Conservation (phyloP, 495 filamentous ascomycete genomes). For the Opeltia flavorubescens region DNA sequence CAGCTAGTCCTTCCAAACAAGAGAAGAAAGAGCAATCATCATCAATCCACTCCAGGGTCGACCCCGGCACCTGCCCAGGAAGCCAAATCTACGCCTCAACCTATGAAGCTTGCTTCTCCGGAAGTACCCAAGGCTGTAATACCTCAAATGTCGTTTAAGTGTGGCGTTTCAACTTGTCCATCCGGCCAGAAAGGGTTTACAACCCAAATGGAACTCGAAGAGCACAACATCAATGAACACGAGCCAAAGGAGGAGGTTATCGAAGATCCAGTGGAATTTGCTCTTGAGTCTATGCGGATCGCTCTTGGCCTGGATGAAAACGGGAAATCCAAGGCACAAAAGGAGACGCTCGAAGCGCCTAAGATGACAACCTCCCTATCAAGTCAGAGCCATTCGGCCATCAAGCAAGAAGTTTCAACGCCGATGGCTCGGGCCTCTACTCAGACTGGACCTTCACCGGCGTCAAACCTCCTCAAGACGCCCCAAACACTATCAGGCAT, state of each 20-base stretch:
- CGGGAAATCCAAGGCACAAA: slow-evolving; percentile 16
- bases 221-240: slow-evolving; percentile 34
- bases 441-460: slow-evolving; percentile 32
- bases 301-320: slow-evolving; percentile 26
- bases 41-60: slow-evolving; percentile 19
- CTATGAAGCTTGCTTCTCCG: slow-evolving; percentile 22
- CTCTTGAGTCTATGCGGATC: slow-evolving; percentile 29
- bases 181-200: slow-evolving; percentile 31
- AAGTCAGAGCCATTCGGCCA: slow-evolving; percentile 23
- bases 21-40: slow-evolving; percentile 36
- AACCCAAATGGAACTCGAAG: slow-evolving; percentile 30
- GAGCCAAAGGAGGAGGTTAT: slow-evolving; percentile 28
- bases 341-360: slow-evolving; percentile 11
- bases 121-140: slow-evolving; percentile 22
- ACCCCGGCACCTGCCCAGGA: slow-evolving; percentile 20
- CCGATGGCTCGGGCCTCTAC: slow-evolving; percentile 23
- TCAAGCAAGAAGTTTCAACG: slow-evolving; percentile 25
- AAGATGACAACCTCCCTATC: slow-evolving; percentile 18
- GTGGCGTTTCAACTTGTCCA: slow-evolving; percentile 30
- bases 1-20: slow-evolving; percentile 53
- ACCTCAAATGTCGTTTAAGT: slow-evolving; percentile 26
- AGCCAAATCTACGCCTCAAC: slow-evolving; percentile 19
- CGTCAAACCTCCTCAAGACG: slow-evolving; percentile 28
- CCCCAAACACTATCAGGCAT: slow-evolving; percentile 19
- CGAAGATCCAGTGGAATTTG: slow-evolving; percentile 32